phyloP scores from a whole-genome alignment of 768 basidiomycete genomes.

The Suillus occidentalis region DNA sequence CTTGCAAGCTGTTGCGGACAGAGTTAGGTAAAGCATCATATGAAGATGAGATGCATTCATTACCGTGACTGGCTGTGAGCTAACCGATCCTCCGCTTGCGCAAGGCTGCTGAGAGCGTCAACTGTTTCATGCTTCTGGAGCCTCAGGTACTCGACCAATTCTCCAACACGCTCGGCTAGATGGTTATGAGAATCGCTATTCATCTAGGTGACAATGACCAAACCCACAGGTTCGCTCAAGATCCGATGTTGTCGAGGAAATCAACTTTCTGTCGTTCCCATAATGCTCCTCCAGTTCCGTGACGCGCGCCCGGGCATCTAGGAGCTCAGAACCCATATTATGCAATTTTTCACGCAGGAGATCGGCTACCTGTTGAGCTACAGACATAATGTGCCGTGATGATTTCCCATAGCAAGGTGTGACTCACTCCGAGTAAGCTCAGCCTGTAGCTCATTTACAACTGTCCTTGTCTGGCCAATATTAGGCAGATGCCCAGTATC shows the following conservation, averaged over 20 bases:
- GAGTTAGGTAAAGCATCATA: slow-evolving; percentile 14
- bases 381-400: slow-evolving; percentile 11
- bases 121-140: slow-evolving; percentile 31
- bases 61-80: slow-evolving; percentile 24
- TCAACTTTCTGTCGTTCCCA: slow-evolving; percentile 22
- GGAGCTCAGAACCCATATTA: slow-evolving; percentile 40
- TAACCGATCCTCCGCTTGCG: slow-evolving; percentile 30
- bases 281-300: slow-evolving; percentile 36
- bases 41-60: background rate
- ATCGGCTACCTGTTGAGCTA: slow-evolving; percentile 50
- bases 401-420: slow-evolving; percentile 1
- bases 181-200: slow-evolving; percentile 20
- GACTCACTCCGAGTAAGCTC: slow-evolving; percentile 37
- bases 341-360: slow-evolving; percentile 48
- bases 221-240: slow-evolving; percentile 28
- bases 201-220: background rate
- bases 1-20: slow-evolving; percentile 21
- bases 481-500: slow-evolving; percentile 26
- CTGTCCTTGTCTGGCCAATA: slow-evolving; percentile 25
- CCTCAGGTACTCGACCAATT: slow-evolving; percentile 23
- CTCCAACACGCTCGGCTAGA: slow-evolving; percentile 20
- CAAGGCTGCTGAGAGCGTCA: slow-evolving; percentile 19
- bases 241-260: slow-evolving; percentile 20
- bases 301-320: slow-evolving; percentile 41
- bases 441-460: slow-evolving; percentile 34